Conservation (phyloP, 495 filamentous ascomycete species). For the Penicillium psychrofluorescens region DNA sequence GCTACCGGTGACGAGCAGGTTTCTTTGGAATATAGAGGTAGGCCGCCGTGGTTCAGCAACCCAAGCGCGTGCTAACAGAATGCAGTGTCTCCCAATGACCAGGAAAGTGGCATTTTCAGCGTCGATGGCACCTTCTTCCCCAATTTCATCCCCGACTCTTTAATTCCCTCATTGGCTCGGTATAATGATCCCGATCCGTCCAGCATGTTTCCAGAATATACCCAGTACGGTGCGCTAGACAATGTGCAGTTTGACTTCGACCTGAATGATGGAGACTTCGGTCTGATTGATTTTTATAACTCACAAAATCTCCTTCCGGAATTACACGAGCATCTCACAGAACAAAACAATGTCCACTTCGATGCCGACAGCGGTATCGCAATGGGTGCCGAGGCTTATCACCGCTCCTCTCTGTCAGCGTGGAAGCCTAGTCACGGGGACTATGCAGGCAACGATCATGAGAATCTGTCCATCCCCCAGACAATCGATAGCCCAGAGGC, state of each 20-base stretch:
- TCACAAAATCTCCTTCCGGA: conserved; percentile 26
- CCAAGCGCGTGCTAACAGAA: neutral
- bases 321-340: conserved; percentile 1
- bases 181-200: conserved; percentile 19
- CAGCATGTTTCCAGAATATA: conserved; percentile 17
- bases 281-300: conserved; percentile 51
- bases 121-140: conserved; percentile 29
- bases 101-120: conserved; percentile 28
- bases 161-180: conserved; percentile 21
- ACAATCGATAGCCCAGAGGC: conserved; percentile 24
- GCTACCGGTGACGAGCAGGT: neutral
- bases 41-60: neutral
- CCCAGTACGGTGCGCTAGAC: conserved; percentile 18
- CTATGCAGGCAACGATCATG: conserved; percentile 43
- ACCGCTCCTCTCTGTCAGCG: conserved; percentile 44
- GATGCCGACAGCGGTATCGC: conserved; percentile 20
- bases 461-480: conserved; percentile 44
- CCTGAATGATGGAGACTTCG: conserved; percentile 54
- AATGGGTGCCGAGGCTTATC: conserved; percentile 29
- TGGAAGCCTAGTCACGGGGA: conserved; percentile 47
- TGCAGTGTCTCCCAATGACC: conserved; percentile 21
- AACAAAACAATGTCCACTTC: conserved; percentile 4
- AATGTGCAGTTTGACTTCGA: conserved; percentile 49
- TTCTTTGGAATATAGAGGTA: conserved; percentile 16
- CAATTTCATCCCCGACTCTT: conserved; percentile 26